Conservation (phyloP, 306 rosid species). For the Quillaja saponaria region DNA sequence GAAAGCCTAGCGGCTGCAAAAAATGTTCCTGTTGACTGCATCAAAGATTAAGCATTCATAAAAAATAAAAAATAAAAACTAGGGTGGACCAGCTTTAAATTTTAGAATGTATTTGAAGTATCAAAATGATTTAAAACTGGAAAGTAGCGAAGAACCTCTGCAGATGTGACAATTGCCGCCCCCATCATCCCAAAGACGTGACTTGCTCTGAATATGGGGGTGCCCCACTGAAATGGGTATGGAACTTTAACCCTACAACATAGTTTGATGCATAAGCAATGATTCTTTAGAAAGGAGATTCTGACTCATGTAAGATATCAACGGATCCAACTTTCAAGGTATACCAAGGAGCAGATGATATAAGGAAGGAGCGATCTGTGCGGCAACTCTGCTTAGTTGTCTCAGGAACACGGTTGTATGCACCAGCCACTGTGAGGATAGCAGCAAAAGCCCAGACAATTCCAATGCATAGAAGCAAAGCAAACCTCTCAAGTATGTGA, state of each 20-base stretch:
- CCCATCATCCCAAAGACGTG: background rate
- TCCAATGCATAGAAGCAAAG: constrained; percentile 51
- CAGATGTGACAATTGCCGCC: background rate
- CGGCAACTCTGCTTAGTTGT: constrained; percentile 56
- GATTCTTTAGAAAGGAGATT: constrained; percentile 6
- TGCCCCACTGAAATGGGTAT: background rate
- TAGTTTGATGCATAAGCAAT: background rate
- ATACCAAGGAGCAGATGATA: constrained; percentile 63
- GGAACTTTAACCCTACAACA: background rate
- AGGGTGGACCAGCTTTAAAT: background rate
- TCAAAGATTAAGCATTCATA: constrained; percentile 7
- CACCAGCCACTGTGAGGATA: constrained; percentile 59
- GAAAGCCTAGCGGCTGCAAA: constrained; percentile 93
- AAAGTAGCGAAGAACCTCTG: background rate
- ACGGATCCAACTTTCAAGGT: constrained; percentile 6
- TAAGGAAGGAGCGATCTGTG: constrained; percentile 47
- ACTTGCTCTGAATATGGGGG: background rate
- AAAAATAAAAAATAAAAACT: background rate
- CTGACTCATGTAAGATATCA: constrained; percentile 1
- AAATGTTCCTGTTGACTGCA: constrained; percentile 86
- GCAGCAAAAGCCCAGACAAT: constrained; percentile 62
- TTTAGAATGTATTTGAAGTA: background rate
- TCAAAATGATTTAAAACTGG: no score
- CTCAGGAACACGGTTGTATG: constrained; percentile 46
- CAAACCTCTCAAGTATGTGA: constrained; percentile 45